phyloP scores from a whole-genome alignment of 2,329 filamentous ascomycete genomes.

The Aphanocladium album region DNA sequence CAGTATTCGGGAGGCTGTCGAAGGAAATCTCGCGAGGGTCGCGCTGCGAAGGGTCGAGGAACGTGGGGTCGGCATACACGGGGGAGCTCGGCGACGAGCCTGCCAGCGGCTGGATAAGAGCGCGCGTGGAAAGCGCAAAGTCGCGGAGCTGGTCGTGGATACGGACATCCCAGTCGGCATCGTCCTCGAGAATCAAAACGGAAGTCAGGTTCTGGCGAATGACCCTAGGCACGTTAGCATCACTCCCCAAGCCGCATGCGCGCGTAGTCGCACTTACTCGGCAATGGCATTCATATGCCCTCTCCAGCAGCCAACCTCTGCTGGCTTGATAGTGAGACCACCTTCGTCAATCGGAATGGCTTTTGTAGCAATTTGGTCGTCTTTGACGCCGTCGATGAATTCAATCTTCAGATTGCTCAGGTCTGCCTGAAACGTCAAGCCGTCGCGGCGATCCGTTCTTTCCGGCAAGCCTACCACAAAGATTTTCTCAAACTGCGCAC shows the following conservation, averaged over 20 bases:
- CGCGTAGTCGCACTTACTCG: slow-evolving; percentile 20
- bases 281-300: slow-evolving; percentile 35
- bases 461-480: slow-evolving; percentile 48
- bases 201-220: slow-evolving; percentile 40
- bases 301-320: slow-evolving; percentile 31
- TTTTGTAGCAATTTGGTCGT: slow-evolving; percentile 32
- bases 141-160: slow-evolving; percentile 42
- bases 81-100: not conserved
- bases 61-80: slow-evolving; percentile 22
- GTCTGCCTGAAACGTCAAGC: slow-evolving; percentile 41
- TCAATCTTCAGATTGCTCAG: slow-evolving; percentile 40
- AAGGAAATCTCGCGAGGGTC: slow-evolving; percentile 18
- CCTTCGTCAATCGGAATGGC: slow-evolving; percentile 29
- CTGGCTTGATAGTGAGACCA: slow-evolving; percentile 24
- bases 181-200: slow-evolving; percentile 52
- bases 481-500: slow-evolving; percentile 44
- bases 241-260: not conserved
- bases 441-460: slow-evolving; percentile 46
- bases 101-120: slow-evolving; percentile 28
- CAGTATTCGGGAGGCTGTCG: slow-evolving; percentile 17
- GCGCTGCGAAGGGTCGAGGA: slow-evolving; percentile 15
- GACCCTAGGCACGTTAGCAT: slow-evolving; percentile 24
- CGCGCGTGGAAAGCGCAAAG: slow-evolving; percentile 33
- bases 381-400: slow-evolving; percentile 42
- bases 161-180: slow-evolving; percentile 52